Base-by-base conservation (phyloP, 805 yeast genomes). In the Suhomyces sp. region DNA sequence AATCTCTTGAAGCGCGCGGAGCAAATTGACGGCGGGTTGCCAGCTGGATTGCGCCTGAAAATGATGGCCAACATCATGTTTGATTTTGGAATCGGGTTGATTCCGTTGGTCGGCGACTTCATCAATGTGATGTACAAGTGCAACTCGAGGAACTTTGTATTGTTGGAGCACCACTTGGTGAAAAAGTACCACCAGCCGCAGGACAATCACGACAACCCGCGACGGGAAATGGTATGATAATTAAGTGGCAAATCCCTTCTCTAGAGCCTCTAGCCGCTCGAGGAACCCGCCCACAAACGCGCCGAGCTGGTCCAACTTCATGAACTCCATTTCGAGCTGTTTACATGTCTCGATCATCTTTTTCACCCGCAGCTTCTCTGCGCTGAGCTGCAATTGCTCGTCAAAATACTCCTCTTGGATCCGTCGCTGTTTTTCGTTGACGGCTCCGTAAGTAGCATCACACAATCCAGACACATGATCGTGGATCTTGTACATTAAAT, bases 401-500 rank as follows among this genome's bases (percentile, higher is more conserved):
- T 23, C 56, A 42, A 49, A 49, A 50, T 54, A 67, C 53, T 61
- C 66, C 13, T 57, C 41, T 36, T 60, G 67, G 5, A 61, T 64
- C 5, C 55, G 60, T 58, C 35, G 54, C 51, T 60, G 81, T 69
- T 69, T 78, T 60, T 54, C 49, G 5, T 41, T 35, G 4, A 74
- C 69, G 5, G 77, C 60, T 36, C 54, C 58, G 52, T 62, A 65
- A 2, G 79, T 71, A n/a, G 49, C 51, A 13, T 79, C 77, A 6
- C 83, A 74, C 23, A 85, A 65, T 2, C 73, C 68, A 22, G 76
- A 68, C 6, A 87, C 76, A 50, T 78, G 76, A 55, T 84, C 88
- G 46, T 78, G 77, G 48, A 88, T 84, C 62, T 81, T 83, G 69
- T 73, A 85, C 63, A 87, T 64, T 40, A 88, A 66, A 59, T 86